These are phyloP conservation scores for Acidiella bohemica DNA, from an alignment of 495 filamentous ascomycete genomes.

Conservation along the genomic window DNA sequence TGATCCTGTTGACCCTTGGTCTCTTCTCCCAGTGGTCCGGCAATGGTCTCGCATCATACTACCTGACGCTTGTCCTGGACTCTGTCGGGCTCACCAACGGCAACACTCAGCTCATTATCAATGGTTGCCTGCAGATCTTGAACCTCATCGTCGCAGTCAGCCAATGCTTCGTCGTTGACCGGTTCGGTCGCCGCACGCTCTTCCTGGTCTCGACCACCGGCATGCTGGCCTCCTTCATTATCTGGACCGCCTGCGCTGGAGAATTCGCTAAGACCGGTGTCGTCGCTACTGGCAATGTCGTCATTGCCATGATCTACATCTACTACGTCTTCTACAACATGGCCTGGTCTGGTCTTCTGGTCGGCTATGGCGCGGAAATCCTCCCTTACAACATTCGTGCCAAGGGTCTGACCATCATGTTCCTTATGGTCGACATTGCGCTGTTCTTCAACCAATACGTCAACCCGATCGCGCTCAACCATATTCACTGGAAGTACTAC, in stretches of 20 bases:
- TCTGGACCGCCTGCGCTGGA: conserved; percentile 23
- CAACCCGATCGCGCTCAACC: conserved; percentile 25
- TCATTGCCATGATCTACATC: conserved; percentile 24
- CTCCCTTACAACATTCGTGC: conserved; percentile 56
- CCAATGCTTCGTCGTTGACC: conserved; percentile 14
- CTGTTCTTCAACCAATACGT: conserved; percentile 36
- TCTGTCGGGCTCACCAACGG: conserved; percentile 22
- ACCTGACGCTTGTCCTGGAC: conserved; percentile 19
- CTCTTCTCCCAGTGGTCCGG: conserved; percentile 18
- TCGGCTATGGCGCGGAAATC: conserved; percentile 47
- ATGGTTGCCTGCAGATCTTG: conserved; percentile 12
- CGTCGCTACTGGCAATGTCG: conserved; percentile 4
- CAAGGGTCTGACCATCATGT: conserved; percentile 51
- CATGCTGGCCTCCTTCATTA: conserved; percentile 13
- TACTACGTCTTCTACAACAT: conserved; percentile 24
- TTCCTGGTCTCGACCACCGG: conserved; percentile 7
- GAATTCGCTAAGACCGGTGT: conserved; percentile 12
- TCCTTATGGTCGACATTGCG: conserved; percentile 12
- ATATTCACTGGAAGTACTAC: conserved; percentile 21
- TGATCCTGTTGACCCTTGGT: conserved; percentile 10
- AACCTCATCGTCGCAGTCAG: conserved; percentile 12
- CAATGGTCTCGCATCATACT: conserved; percentile 12
- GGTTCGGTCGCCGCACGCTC: conserved; percentile 13
- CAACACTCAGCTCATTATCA: conserved; percentile 11
- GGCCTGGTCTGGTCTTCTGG: conserved; percentile 37